Conservation (phyloP, 768 basidiomycete species). For the Tulasnella sp. region DNA sequence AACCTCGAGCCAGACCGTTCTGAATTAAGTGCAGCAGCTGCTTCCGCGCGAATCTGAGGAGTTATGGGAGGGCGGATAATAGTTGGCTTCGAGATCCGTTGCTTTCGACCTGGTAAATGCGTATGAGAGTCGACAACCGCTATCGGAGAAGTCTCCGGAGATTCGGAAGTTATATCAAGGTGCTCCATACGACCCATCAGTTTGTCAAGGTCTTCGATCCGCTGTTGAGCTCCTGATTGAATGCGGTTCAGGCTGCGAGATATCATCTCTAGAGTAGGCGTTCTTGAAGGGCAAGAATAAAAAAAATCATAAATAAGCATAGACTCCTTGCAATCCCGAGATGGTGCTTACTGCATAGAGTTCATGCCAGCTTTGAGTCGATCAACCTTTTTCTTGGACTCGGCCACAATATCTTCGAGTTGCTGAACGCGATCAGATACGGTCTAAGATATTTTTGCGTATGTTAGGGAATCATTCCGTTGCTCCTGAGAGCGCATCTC, state of each 20-base stretch:
- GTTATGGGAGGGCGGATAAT: conserved; percentile 23
- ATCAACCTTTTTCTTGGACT: conserved; percentile 54
- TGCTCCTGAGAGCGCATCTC: no score
- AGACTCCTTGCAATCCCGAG: conserved; percentile 1
- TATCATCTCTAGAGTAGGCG: conserved; percentile 75
- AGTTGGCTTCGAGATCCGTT: neutral
- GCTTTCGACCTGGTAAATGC: conserved; percentile 7
- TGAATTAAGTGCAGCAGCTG: conserved; percentile 69
- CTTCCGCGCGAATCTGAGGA: conserved; percentile 33
- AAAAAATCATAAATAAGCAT: neutral
- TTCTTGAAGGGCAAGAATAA: conserved; percentile 32
- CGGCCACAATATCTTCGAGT: conserved; percentile 58
- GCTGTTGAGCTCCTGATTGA: conserved; percentile 31
- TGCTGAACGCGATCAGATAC: conserved; percentile 63
- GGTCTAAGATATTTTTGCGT: conserved; percentile 32
- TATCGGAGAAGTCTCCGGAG: neutral
- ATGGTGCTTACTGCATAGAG: conserved; percentile 42
- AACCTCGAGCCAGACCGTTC: conserved; percentile 60
- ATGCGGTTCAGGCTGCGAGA: conserved; percentile 79
- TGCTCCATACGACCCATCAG: conserved; percentile 23
- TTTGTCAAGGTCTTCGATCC: conserved; percentile 26
- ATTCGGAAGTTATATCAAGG: conserved; percentile 16
- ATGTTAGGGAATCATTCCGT: no score
- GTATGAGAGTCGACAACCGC: neutral
- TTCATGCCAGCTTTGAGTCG: conserved; percentile 50